Evolutionary conservation across 345 rosid genomes (phyloP).

Genomic region (thale cress (Arabidopsis thaliana)): TAIR10.1 NC_003071.7:14798001-14798500

Average conservation of each 20-base stretch:
- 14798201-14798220: slow-evolving; percentile 88
- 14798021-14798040: slow-evolving; percentile 93
- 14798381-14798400: slow-evolving; percentile 15
- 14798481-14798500: slow-evolving; percentile 96
- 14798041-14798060: slow-evolving; percentile 99
- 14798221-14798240: slow-evolving; percentile 92
- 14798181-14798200: not conserved
- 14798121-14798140: slow-evolving; percentile 28
- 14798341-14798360: slow-evolving; percentile 73
- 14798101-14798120: slow-evolving; percentile 91
- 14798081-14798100: slow-evolving; percentile 98
- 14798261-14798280: slow-evolving; percentile 76
- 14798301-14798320: slow-evolving; percentile 74
- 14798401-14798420: slow-evolving; percentile 10
- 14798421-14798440: slow-evolving; percentile 63
- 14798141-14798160: not conserved
- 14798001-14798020: slow-evolving; percentile 78
- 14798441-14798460: slow-evolving; percentile 96
- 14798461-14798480: slow-evolving; percentile 99
- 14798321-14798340: slow-evolving; percentile 97
- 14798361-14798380: slow-evolving; percentile 39
- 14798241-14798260: slow-evolving; percentile 91
- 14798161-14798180: slow-evolving; percentile 13
- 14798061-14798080: slow-evolving; percentile 88
- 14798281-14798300: slow-evolving; percentile 68